phyloP scores from a whole-genome alignment of 768 basidiomycete species.

The Cystofilobasidium capitatum region DNA sequence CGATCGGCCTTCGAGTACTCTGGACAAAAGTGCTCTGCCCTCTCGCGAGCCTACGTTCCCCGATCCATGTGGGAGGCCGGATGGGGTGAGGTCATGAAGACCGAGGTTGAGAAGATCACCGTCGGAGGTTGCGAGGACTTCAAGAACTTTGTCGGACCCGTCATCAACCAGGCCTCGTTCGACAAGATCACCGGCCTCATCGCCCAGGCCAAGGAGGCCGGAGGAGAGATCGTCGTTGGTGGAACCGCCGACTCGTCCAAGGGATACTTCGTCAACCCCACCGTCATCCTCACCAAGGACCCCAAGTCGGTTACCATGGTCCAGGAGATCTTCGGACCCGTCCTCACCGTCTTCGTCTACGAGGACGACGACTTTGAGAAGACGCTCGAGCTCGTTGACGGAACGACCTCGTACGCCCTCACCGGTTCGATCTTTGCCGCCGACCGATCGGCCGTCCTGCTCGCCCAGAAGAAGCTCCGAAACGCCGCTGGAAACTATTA shows the following conservation, averaged over 20 bases:
- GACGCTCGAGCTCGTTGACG: constrained; percentile 76
- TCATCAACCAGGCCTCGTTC: constrained; percentile 81
- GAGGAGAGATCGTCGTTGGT: constrained; percentile 81
- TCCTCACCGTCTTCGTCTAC: constrained; percentile 66
- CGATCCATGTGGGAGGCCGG: constrained; percentile 68
- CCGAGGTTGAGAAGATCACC: constrained; percentile 71
- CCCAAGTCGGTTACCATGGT: constrained; percentile 60
- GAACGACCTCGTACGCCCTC: constrained; percentile 74
- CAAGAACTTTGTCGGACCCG: constrained; percentile 85
- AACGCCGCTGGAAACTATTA: constrained; percentile 74
- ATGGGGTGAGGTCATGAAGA: constrained; percentile 70
- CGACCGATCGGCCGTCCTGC: constrained; percentile 68
- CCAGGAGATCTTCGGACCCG: constrained; percentile 92
- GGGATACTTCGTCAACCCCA: constrained; percentile 90
- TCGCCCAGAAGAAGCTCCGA: constrained; percentile 70
- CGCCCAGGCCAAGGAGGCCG: constrained; percentile 71
- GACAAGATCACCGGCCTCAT: constrained; percentile 78
- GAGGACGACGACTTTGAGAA: constrained; percentile 77
- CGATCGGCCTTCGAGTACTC: constrained; percentile 93
- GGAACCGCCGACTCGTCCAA: constrained; percentile 79
- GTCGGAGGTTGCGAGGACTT: constrained; percentile 69
- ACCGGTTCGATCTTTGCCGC: constrained; percentile 88
- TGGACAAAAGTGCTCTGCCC: constrained; percentile 94
- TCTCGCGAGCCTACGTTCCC: constrained; percentile 86
- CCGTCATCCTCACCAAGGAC: constrained; percentile 84